Evolutionary conservation across 192 early-diverging fungal species (phyloP).

Genomic region (Linnemannia zychae): DNA sequence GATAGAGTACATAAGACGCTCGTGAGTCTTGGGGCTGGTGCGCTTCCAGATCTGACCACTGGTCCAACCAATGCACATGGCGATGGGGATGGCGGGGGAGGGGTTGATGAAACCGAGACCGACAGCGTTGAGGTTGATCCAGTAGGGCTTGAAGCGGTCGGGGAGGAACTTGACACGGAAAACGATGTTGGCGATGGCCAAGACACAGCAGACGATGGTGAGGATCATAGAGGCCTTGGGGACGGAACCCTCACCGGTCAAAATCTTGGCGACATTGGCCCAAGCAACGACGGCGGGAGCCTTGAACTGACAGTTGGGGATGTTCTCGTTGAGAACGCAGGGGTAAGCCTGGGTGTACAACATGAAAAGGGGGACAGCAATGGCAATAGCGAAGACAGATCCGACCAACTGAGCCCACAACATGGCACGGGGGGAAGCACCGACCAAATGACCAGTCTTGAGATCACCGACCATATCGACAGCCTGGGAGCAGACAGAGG

Average conservation of each 20-base stretch:
- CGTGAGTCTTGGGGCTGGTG: constrained; percentile 25
- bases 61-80: constrained; percentile 64
- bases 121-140: constrained; percentile 70
- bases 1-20: constrained; percentile 59
- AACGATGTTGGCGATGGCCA: constrained; percentile 53
- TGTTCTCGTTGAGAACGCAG: constrained; percentile 59
- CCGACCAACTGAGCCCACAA: constrained; percentile 75
- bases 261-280: constrained; percentile 59
- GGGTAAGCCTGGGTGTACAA: constrained; percentile 76
- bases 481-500: constrained; percentile 66
- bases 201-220: constrained; percentile 58
- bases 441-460: constrained; percentile 76
- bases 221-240: constrained; percentile 57
- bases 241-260: constrained; percentile 59
- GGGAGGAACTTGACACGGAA: constrained; percentile 65
- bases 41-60: constrained; percentile 61
- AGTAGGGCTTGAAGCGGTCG: constrained; percentile 60
- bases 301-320: constrained; percentile 57
- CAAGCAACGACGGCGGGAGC: constrained; percentile 58
- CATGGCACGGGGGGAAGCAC: constrained; percentile 75
- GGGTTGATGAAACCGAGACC: constrained; percentile 70
- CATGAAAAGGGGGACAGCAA: constrained; percentile 69
- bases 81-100: constrained; percentile 57
- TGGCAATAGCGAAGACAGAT: constrained; percentile 68
- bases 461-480: constrained; percentile 83